A percentile compares a stretch with the other conserved stretches of the same genome.
These are phyloP conservation scores for Nyctanthes arbortristis DNA, from an alignment of 257 asterid species.

Conservation along the genomic window DNA sequence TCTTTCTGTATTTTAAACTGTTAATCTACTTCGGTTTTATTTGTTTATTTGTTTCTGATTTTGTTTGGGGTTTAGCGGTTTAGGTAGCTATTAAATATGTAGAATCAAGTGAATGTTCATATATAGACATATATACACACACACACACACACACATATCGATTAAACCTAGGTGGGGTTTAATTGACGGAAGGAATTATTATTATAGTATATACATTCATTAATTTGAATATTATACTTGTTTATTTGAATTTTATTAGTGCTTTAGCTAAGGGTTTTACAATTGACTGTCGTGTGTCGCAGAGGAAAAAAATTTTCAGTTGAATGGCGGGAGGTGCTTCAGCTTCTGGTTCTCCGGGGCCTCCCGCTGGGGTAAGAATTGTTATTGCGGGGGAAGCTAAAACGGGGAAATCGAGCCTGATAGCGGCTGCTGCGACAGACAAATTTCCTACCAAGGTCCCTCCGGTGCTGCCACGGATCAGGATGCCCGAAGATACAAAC, in stretches of 20 bases:
- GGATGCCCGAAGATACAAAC: constrained; percentile 87
- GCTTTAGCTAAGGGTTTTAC: too few species aligned
- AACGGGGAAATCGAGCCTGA: constrained; percentile 93
- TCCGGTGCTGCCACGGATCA: constrained; percentile 81
- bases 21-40: too few species aligned
- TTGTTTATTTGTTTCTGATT: neutral
- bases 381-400: constrained; percentile 95
- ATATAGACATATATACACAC: neutral
- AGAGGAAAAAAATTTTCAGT: neutral
- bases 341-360: constrained; percentile 46
- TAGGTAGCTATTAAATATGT: neutral
- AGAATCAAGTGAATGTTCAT: neutral
- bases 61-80: neutral
- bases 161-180: neutral
- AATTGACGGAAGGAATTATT: too few species aligned
- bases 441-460: constrained; percentile 65
- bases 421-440: constrained; percentile 84
- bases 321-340: constrained; percentile 79
- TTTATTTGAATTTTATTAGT: too few species aligned
- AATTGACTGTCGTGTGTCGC: neutral
- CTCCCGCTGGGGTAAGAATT: constrained; percentile 55
- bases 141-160: too few species aligned
- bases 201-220: too few species aligned
- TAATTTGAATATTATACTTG: too few species aligned
- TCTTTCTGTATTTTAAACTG: too few species aligned